Evolutionary conservation across 495 filamentous ascomycete genomes (phyloP), one percentile per base, ranked within the genome.

Genomic region (Aspergillus biplanus): DNA sequence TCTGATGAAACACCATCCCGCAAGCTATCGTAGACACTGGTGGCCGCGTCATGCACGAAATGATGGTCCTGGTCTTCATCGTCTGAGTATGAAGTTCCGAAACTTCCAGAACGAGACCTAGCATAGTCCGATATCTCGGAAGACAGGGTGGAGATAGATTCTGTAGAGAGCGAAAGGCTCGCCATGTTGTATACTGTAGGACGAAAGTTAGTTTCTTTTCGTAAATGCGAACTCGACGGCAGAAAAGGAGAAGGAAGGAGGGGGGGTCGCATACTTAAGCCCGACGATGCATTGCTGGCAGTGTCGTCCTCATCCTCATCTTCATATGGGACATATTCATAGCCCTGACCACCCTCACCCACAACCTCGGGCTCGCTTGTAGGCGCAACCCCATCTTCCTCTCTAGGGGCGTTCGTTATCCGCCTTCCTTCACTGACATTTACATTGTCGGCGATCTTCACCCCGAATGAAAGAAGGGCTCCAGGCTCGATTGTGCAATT

Each of bases 41-140:
- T 80, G 3, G 92, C 87, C 11, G 96, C 95, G 60, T 98, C 95
- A 48, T 89, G 82, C 68, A 97, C 91, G 84, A 97, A 98, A 68
- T 86, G 81, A 67, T 86, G 80, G 50, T 85, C 86, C 53, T 86
- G 75, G 18, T 86, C 81, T 16, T 82, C 83, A 16, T 85, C 85
- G 15, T 87, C 86, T 5, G 87, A 91, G 35, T 75, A 73, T 32
- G 83, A 78, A 34, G 83, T 86, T 16, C 79, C 71, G 56, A 82
- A 84, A 58, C 84, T 86, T 42, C 78, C 79, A 13, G 78, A 73
- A 52, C 80, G 82, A 21, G 80, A 81, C 11, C 75, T 68, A 39
- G 66, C 69, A 58, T 65, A 74, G 47, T 74, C 69, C 33, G 77
- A 83, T 15, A 82, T 63, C 34, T 81, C 77, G 11, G 82, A 88